Evolutionary conservation across 768 basidiomycete genomes (phyloP).

Genomic region (Mycena rebaudengoi): DNA sequence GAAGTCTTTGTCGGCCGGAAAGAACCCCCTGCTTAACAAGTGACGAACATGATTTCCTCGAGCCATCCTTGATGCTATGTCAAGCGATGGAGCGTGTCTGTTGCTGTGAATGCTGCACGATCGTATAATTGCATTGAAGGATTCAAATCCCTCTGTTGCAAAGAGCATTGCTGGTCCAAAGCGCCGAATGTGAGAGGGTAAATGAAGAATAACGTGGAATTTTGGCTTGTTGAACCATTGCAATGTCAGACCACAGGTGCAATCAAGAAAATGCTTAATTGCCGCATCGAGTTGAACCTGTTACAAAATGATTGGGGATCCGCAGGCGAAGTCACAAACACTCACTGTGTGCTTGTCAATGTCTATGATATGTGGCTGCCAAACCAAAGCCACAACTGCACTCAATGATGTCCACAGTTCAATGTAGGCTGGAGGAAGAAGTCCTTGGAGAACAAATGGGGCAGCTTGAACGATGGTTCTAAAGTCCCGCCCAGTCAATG

Average conservation of each 20-base stretch:
- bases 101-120: conserved; percentile 37
- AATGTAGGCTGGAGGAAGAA: conserved; percentile 36
- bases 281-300: conserved; percentile 33
- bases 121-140: conserved; percentile 44
- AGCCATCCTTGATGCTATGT: conserved; percentile 30
- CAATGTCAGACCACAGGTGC: conserved; percentile 36
- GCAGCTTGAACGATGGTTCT: conserved; percentile 43
- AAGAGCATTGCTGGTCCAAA: conserved; percentile 55
- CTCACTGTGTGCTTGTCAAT: conserved; percentile 43
- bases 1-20: background rate
- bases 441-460: conserved; percentile 45
- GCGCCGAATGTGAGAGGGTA: conserved; percentile 43
- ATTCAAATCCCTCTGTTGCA: conserved; percentile 53
- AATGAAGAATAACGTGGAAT: conserved; percentile 51
- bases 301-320: background rate
- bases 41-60: conserved; percentile 28
- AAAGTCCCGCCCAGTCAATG: conserved; percentile 47
- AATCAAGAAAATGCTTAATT: conserved; percentile 47
- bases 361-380: conserved; percentile 48
- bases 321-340: background rate
- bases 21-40: conserved; percentile 26
- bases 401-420: conserved; percentile 45
- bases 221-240: conserved; percentile 54
- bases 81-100: conserved; percentile 36
- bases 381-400: conserved; percentile 45